Evolutionary conservation across 176 grass and related monocot species (phyloP).

Genomic region (Carex kokanica): DNA sequence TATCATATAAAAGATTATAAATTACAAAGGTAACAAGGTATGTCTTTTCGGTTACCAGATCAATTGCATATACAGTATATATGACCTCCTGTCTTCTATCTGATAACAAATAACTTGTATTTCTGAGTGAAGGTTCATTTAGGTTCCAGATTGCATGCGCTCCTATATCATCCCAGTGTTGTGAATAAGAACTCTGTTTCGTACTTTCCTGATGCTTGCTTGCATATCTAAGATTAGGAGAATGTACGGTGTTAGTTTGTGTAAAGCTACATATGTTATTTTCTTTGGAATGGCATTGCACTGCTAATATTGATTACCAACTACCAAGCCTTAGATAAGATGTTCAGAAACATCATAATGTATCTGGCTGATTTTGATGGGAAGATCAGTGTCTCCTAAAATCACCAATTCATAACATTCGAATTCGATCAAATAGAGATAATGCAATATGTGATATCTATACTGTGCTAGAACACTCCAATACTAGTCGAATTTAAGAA

Average conservation of each 20-base stretch:
- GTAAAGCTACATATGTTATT: neutral
- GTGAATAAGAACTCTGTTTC: neutral
- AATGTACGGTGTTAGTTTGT: neutral
- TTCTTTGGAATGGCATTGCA: neutral
- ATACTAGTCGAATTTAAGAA: too few species aligned
- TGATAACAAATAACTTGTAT: neutral
- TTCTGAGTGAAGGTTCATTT: neutral
- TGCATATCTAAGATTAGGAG: too few species aligned
- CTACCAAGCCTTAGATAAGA: neutral
- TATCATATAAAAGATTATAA: neutral
- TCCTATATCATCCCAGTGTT: neutral
- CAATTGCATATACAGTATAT: neutral
- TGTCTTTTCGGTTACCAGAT: neutral
- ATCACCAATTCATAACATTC: neutral
- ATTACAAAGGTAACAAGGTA: neutral
- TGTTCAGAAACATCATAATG: neutral
- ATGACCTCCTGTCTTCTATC: neutral
- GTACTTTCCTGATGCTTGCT: neutral
- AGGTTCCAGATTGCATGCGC: neutral
- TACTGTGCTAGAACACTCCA: too few species aligned
- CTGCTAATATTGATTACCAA: neutral
- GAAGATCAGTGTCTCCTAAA: neutral
- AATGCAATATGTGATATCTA: neutral
- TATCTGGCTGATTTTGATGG: neutral
- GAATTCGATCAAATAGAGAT: neutral